Evolutionary conservation across 352 stramenopile genomes (phyloP).

Genomic region (Pythium rishiriense): DNA sequence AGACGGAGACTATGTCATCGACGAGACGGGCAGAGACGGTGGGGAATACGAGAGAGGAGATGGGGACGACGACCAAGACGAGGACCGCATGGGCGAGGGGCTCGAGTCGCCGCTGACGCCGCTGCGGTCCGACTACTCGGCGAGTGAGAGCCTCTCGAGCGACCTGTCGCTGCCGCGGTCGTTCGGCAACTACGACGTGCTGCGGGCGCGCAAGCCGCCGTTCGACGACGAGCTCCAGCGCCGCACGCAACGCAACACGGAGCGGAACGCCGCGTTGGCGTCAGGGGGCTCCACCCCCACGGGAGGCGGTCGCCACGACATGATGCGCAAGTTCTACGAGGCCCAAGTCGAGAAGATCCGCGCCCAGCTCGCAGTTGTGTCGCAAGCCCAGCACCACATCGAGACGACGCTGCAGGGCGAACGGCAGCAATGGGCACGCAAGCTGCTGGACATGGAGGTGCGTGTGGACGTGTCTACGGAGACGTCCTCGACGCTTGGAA

Average conservation of each 20-base stretch:
- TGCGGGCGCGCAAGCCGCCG: conserved; percentile 22
- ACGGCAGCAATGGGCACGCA: conserved; percentile 31
- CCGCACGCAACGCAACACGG: conserved; percentile 19
- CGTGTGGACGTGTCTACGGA: not conserved
- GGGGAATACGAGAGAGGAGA: not conserved
- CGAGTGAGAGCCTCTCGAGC: conserved; percentile 68
- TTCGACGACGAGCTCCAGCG: conserved; percentile 64
- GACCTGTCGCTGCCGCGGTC: conserved; percentile 71
- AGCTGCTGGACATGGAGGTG: conserved; percentile 25
- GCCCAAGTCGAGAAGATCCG: conserved; percentile 79
- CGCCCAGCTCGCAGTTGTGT: conserved; percentile 46
- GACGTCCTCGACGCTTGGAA: not conserved
- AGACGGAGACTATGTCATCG: not conserved
- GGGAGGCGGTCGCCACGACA: conserved; percentile 20
- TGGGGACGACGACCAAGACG: conserved; percentile 11
- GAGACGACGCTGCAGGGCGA: conserved; percentile 55
- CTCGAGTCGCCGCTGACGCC: conserved; percentile 22
- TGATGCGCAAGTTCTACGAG: conserved; percentile 85
- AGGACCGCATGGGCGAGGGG: conserved; percentile 27
- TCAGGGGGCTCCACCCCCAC: not conserved
- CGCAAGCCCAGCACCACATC: conserved; percentile 47
- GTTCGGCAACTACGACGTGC: conserved; percentile 59
- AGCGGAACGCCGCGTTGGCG: not conserved
- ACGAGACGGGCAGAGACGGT: not conserved
- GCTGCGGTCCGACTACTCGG: conserved; percentile 50